A percentile compares a stretch with the other conserved stretches of the same genome.
Evolutionary conservation across 2,329 filamentous ascomycete species (phyloP).

Genomic region (Talaromyces verruculosus): DNA sequence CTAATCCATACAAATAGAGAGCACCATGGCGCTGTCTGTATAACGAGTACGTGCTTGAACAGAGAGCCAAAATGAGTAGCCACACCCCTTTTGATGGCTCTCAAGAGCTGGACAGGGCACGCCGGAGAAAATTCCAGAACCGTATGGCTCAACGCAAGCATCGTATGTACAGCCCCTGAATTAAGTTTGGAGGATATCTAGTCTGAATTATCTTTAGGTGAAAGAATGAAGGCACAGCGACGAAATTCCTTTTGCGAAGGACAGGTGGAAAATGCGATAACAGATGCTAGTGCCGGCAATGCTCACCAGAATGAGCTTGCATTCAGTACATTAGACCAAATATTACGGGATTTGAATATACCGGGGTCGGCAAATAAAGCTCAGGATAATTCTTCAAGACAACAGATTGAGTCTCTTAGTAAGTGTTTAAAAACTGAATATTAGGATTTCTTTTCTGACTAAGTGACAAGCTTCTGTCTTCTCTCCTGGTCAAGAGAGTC

Average conservation of each 20-base stretch:
- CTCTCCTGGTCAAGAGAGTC: not conserved
- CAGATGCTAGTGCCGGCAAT: not conserved
- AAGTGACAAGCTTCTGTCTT: not conserved
- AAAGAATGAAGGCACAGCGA: not conserved
- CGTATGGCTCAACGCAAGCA: not conserved
- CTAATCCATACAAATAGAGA: not conserved
- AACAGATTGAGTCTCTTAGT: not conserved
- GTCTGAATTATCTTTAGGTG: not conserved
- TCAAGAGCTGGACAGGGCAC: not conserved
- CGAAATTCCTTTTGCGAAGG: not conserved
- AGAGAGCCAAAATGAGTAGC: not conserved
- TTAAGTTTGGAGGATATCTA: not conserved
- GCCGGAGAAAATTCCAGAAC: not conserved
- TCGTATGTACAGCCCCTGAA: not conserved
- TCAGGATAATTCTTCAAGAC: not conserved
- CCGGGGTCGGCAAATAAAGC: not conserved
- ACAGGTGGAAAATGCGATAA: not conserved
- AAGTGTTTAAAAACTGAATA: not conserved
- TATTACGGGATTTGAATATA: not conserved
- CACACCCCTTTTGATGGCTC: not conserved
- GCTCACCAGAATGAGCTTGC: not conserved
- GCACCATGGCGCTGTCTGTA: not conserved
- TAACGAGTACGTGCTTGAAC: not conserved
- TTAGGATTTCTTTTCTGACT: not conserved
- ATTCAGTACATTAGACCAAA: not conserved